Conservation (phyloP, 106 monocot genomes). For the Acanthochlamys bracteata region DNA sequence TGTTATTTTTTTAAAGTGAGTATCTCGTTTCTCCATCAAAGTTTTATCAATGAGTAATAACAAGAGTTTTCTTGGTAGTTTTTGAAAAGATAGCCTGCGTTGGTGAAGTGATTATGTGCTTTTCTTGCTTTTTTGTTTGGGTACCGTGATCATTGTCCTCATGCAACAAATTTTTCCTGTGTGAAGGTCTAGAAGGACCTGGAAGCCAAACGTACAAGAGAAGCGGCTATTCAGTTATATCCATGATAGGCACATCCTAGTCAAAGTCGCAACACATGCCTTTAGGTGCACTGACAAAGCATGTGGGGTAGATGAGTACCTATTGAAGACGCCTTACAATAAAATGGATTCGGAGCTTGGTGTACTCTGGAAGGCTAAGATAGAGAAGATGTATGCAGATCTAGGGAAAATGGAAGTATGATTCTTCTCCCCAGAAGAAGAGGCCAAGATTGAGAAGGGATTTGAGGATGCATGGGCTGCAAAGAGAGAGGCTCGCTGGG, state of each 20-base stretch:
- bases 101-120: no score
- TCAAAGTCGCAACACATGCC: slow-evolving; percentile 88
- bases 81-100: no score
- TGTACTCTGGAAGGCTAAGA: slow-evolving; percentile 71
- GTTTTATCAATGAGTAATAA: no score
- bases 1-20: no score
- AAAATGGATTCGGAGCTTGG: slow-evolving; percentile 89
- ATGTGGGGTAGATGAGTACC: slow-evolving; percentile 92
- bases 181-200: slow-evolving; percentile 50
- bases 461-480: slow-evolving; percentile 38
- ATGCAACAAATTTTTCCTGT: background rate
- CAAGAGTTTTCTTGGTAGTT: no score
- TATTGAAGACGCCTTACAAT: slow-evolving; percentile 77
- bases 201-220: slow-evolving; percentile 98
- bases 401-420: slow-evolving; percentile 59
- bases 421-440: slow-evolving; percentile 61
- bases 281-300: slow-evolving; percentile 92
- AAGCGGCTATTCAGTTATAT: slow-evolving; percentile 92
- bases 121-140: background rate
- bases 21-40: no score
- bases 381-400: slow-evolving; percentile 75
- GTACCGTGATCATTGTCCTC: background rate
- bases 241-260: slow-evolving; percentile 62
- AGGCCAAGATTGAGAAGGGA: slow-evolving; percentile 48
- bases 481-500: slow-evolving; percentile 31